These are phyloP conservation scores for Puccinia triticina DNA, from an alignment of 1,284 basidiomycete genomes.

Conservation along the genomic window DNA sequence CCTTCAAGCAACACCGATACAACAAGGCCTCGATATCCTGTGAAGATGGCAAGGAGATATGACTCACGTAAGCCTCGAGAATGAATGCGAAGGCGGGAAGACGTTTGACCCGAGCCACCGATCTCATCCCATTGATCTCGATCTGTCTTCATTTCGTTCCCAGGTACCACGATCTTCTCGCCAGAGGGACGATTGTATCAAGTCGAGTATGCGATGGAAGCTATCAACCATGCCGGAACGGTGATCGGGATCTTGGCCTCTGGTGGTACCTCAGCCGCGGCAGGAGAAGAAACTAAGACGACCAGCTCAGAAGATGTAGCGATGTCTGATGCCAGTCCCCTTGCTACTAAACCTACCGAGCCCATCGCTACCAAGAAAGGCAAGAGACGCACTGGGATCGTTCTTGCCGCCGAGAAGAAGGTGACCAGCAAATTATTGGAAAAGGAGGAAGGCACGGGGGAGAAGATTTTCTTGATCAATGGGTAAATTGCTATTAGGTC, in stretches of 20 bases:
- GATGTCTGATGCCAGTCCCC: conserved; percentile 53
- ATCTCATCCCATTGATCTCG: neutral
- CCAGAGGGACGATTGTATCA: conserved; percentile 70
- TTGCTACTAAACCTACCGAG: conserved; percentile 56
- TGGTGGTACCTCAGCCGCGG: neutral
- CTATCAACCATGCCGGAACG: conserved; percentile 94
- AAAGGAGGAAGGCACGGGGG: conserved; percentile 88
- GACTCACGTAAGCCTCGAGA: conserved; percentile 43
- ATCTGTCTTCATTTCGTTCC: no score
- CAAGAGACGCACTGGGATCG: conserved; percentile 69
- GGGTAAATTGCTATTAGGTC: conserved; percentile 61
- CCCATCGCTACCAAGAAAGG: conserved; percentile 53
- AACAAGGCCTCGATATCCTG: neutral
- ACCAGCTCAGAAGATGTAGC: conserved; percentile 53
- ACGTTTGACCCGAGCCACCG: neutral
- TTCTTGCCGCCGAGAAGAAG: conserved; percentile 98
- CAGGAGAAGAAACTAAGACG: conserved; percentile 53
- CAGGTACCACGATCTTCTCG: conserved; percentile 87
- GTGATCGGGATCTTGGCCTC: conserved; percentile 82
- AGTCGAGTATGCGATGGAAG: conserved; percentile 99
- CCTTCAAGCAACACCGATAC: neutral
- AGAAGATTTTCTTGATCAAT: conserved; percentile 96
- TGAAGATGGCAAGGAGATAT: conserved; percentile 50
- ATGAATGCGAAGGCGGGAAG: neutral
- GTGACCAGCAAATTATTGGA: conserved; percentile 97